A percentile compares a stretch with the other conserved stretches of the same genome.
Conservation (phyloP, 176 grass and related monocot genomes). For the Luzula sylvatica region DNA sequence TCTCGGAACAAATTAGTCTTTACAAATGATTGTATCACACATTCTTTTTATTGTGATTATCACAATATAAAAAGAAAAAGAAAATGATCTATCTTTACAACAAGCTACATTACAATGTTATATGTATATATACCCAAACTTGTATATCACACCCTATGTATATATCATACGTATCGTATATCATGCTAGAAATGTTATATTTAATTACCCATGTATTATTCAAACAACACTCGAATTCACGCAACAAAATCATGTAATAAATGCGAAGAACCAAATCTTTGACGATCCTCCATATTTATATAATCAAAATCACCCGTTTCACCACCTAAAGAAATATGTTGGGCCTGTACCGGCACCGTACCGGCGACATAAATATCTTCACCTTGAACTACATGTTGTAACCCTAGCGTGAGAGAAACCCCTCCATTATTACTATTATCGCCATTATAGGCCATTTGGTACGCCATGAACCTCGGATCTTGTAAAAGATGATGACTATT, state of each 20-base stretch:
- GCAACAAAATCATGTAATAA: conserved; percentile 88
- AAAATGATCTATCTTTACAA: conserved; percentile 66
- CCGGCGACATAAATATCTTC: conserved; percentile 21
- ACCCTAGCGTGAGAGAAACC: conserved; percentile 77
- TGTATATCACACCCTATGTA: conserved; percentile 43
- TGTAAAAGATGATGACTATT: conserved; percentile 30
- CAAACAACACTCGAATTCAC: conserved; percentile 11
- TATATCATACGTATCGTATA: conserved; percentile 26
- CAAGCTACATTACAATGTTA: conserved; percentile 44
- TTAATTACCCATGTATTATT: conserved; percentile 34
- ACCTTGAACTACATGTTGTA: conserved; percentile 63
- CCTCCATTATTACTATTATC: conserved; percentile 25
- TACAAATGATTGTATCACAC: not conserved
- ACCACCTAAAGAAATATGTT: conserved; percentile 17
- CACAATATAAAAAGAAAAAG: conserved; percentile 16
- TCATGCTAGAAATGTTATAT: conserved; percentile 20
- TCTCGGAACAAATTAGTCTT: conserved; percentile 16
- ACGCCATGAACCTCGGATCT: conserved; percentile 61
- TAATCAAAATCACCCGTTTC: conserved; percentile 54
- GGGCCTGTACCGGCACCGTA: not conserved
- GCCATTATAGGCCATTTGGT: conserved; percentile 52
- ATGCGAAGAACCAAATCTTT: conserved; percentile 64
- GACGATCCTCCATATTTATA: conserved; percentile 45
- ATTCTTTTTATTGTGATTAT: conserved; percentile 3
- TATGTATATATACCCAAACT: conserved; percentile 13